Percentiles rank a stretch among this genome's conserved stretches.
These are phyloP conservation scores for Pseudozyma thailandica DNA, from an alignment of 1,284 basidiomycete genomes.

Conservation along the genomic window DNA sequence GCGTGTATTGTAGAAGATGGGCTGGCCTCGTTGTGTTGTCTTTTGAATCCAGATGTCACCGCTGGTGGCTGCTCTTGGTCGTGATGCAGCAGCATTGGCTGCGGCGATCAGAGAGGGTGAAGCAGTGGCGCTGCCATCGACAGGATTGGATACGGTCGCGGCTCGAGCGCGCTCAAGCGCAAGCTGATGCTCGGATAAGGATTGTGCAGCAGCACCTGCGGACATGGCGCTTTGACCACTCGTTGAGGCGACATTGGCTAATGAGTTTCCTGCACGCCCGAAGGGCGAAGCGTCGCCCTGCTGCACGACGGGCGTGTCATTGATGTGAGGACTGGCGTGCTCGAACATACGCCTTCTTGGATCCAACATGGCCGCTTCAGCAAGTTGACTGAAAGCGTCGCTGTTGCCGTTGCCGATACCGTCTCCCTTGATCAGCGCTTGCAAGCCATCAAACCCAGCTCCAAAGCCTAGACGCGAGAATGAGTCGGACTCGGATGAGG, in stretches of 20 bases:
- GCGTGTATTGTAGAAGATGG: slow-evolving; percentile 90
- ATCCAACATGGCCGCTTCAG: slow-evolving; percentile 55
- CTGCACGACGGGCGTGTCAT: slow-evolving; percentile 7
- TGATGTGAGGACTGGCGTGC: slow-evolving; percentile 11
- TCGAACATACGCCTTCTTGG: slow-evolving; percentile 31
- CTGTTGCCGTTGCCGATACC: slow-evolving; percentile 38
- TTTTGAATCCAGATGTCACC: slow-evolving; percentile 70
- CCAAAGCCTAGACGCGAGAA: slow-evolving; percentile 48
- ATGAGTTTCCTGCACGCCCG: slow-evolving; percentile 1
- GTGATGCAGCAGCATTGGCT: slow-evolving; percentile 10
- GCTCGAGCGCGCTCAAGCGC: slow-evolving; percentile 33
- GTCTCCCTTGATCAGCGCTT: slow-evolving; percentile 47
- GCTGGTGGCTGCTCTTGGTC: slow-evolving; percentile 51
- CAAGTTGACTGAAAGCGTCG: slow-evolving; percentile 60
- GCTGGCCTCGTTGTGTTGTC: slow-evolving; percentile 73
- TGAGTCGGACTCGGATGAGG: slow-evolving; percentile 34
- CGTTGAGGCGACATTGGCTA: background rate
- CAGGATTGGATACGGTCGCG: slow-evolving; percentile 27
- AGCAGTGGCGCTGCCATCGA: slow-evolving; percentile 6
- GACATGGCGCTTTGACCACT: slow-evolving; percentile 1
- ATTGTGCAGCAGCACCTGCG: slow-evolving; percentile 4
- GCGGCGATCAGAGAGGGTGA: slow-evolving; percentile 23
- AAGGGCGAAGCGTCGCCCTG: slow-evolving; percentile 15
- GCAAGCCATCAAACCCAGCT: slow-evolving; percentile 50
- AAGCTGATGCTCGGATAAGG: slow-evolving; percentile 20